Percentiles rank a stretch among this genome's conserved stretches.
Evolutionary conservation across 345 rosid genomes (phyloP).

Genomic region (Populus euphratica): DNA sequence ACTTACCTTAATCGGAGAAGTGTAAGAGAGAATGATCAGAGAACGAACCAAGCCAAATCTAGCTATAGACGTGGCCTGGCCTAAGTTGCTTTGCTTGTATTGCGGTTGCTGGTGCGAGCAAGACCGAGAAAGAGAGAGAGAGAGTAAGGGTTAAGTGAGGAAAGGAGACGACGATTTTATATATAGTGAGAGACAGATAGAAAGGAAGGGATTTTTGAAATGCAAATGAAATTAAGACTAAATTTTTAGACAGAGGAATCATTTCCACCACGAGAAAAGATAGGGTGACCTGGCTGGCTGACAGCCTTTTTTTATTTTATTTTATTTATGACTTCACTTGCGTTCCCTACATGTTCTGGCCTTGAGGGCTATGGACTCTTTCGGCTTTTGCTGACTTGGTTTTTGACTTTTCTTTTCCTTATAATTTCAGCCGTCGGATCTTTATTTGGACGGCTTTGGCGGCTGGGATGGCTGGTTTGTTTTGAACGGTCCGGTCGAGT

Average conservation of each 20-base stretch:
- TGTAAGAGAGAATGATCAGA: not conserved
- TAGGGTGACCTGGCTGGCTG: slow-evolving; percentile 47
- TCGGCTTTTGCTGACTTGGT: not conserved
- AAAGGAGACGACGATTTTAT: not conserved
- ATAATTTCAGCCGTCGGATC: slow-evolving; percentile 19
- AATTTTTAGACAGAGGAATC: slow-evolving; percentile 33
- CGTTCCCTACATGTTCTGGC: not conserved
- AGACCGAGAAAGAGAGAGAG: not conserved
- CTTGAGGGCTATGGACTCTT: not conserved
- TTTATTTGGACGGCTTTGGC: not conserved
- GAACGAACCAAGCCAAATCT: slow-evolving; percentile 2
- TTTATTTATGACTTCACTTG: not conserved
- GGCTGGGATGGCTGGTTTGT: not conserved
- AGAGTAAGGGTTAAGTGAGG: not conserved
- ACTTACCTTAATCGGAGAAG: not conserved
- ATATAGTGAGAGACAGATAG: not conserved
- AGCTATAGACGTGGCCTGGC: slow-evolving; percentile 1
- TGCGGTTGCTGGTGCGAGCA: not conserved
- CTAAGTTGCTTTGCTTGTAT: not conserved
- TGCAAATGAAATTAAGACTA: slow-evolving; percentile 36
- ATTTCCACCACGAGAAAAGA: slow-evolving; percentile 44
- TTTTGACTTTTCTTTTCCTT: not conserved
- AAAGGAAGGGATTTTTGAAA: slow-evolving; percentile 20
- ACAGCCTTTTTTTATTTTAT: slow-evolving; percentile 18
- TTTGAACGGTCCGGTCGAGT: not conserved